Percentiles rank a stretch among this genome's conserved stretches.
These are phyloP conservation scores for Monosporascus ibericus DNA, from an alignment of 2,329 filamentous ascomycete genomes.

Conservation along the genomic window DNA sequence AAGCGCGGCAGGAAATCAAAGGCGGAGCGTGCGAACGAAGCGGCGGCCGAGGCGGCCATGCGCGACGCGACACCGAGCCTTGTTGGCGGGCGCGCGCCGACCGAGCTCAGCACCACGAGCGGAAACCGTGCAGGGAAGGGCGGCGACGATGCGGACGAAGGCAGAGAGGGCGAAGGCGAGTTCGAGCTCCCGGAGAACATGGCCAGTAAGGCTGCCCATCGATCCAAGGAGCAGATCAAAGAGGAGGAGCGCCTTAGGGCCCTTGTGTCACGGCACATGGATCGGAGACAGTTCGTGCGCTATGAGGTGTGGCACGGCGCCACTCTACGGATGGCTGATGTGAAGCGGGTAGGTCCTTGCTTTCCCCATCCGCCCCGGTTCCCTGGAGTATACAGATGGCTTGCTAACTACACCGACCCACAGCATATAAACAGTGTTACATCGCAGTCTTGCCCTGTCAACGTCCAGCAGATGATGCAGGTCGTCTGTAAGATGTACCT, in stretches of 20 bases:
- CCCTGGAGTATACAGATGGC: neutral
- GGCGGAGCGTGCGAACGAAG: conserved; percentile 44
- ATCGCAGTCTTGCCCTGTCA: conserved; percentile 69
- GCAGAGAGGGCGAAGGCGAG: conserved; percentile 44
- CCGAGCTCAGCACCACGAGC: conserved; percentile 36
- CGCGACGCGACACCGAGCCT: conserved; percentile 32
- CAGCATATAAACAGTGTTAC: conserved; percentile 74
- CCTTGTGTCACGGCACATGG: conserved; percentile 60
- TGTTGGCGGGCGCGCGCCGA: conserved; percentile 38
- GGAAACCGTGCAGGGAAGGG: conserved; percentile 36
- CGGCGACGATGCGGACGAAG: conserved; percentile 51
- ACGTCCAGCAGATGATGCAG: conserved; percentile 69
- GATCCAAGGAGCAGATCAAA: conserved; percentile 62
- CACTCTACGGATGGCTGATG: conserved; percentile 61
- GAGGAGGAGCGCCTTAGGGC: conserved; percentile 52
- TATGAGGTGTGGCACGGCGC: conserved; percentile 67
- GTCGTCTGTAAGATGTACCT: conserved; percentile 72
- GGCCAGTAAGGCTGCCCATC: conserved; percentile 33
- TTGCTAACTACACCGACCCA: conserved; percentile 4
- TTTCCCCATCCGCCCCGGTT: neutral
- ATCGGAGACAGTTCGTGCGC: conserved; percentile 59
- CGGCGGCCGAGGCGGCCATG: conserved; percentile 34
- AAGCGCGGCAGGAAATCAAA: conserved; percentile 59
- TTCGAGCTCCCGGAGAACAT: conserved; percentile 48
- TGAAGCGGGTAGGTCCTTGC: conserved; percentile 52